Conservation (phyloP, 169 alveolate species). For the Plasmodium coatneyi region DNA sequence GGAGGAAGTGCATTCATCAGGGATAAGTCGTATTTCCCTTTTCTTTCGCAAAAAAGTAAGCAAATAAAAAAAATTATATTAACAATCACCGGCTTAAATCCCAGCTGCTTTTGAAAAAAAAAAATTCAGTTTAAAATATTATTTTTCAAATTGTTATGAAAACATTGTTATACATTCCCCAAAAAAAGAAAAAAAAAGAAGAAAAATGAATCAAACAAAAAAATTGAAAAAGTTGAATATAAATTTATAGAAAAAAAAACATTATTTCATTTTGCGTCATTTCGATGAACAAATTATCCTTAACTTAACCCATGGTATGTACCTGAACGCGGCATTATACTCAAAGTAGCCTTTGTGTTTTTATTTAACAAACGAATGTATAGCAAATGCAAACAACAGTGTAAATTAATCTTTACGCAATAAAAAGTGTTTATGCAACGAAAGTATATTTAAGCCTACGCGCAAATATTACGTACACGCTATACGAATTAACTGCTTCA, state of each 20-base stretch:
- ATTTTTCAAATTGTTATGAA: not conserved
- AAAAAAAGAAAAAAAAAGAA: slow-evolving; percentile 4
- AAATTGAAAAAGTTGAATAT: not conserved
- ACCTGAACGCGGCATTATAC: not conserved
- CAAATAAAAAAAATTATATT: not conserved
- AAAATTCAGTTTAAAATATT: not conserved
- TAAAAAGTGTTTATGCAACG: not conserved
- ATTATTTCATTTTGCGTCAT: not conserved
- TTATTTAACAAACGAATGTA: not conserved
- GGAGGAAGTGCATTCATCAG: not conserved
- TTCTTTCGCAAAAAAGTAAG: not conserved
- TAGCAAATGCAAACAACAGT: not conserved
- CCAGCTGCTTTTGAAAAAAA: not conserved
- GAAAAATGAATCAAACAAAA: slow-evolving; percentile 7
- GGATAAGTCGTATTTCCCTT: not conserved
- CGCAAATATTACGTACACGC: slow-evolving; percentile 15
- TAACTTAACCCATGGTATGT: not conserved
- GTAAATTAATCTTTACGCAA: not conserved
- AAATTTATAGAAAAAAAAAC: slow-evolving; percentile 8
- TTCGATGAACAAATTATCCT: slow-evolving; percentile 6
- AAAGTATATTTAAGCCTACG: slow-evolving; percentile 27
- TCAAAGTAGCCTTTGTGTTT: not conserved
- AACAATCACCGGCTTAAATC: not conserved
- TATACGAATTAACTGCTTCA: not conserved
- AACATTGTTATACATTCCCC: slow-evolving; percentile 4